A percentile compares a stretch with the other conserved stretches of the same genome.
phyloP scores from a whole-genome alignment of 345 rosid genomes.

The Sonneratia caseolaris region DNA sequence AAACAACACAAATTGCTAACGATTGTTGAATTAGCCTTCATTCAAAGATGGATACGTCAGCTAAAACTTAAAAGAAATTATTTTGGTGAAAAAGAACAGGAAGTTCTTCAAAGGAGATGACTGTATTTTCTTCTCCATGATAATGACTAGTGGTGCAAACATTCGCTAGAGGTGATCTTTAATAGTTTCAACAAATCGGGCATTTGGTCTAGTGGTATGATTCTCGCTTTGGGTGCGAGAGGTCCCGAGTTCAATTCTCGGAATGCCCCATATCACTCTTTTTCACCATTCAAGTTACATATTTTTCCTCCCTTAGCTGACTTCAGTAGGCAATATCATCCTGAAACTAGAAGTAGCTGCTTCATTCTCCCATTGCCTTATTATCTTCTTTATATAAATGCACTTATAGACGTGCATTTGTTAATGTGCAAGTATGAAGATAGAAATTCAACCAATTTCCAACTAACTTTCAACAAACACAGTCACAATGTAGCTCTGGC shows the following conservation, averaged over 20 bases:
- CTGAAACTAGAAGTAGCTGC: neutral
- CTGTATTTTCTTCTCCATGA: neutral
- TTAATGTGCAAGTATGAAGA: too few species aligned
- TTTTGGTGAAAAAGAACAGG: neutral
- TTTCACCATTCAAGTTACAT: neutral
- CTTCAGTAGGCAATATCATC: neutral
- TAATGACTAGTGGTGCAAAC: neutral
- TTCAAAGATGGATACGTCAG: neutral
- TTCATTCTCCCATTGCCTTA: neutral
- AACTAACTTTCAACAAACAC: neutral
- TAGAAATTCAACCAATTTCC: neutral
- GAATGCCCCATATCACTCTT: slow-evolving; percentile 29
- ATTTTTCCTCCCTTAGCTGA: neutral
- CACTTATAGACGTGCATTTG: too few species aligned
- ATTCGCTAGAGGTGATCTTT: neutral
- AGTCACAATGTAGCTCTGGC: too few species aligned
- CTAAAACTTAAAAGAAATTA: neutral
- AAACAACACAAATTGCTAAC: neutral
- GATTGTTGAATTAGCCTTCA: neutral
- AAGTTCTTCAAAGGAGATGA: neutral
- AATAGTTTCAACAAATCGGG: slow-evolving; percentile 16
- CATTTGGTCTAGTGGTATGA: slow-evolving; percentile 94
- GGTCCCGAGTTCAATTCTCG: slow-evolving; percentile 87
- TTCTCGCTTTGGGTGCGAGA: slow-evolving; percentile 94
- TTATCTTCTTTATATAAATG: too few species aligned